phyloP scores from a whole-genome alignment of 192 early-diverging fungal genomes.

The Podila epicladia region DNA sequence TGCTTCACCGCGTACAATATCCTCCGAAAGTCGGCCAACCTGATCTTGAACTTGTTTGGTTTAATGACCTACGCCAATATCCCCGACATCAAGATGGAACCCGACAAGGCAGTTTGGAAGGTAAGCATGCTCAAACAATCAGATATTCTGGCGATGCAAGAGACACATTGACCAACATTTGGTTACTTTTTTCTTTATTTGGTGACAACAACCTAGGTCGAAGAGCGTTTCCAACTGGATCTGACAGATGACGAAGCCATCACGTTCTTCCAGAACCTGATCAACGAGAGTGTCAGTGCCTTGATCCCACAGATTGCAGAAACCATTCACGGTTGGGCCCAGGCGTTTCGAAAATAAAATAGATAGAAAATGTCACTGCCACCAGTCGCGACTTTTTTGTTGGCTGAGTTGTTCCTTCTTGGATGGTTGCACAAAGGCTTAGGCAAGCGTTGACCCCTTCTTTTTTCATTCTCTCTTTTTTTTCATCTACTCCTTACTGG shows the following conservation, averaged over 20 bases:
- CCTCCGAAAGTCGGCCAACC: constrained; percentile 91
- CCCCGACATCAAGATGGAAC: constrained; percentile 97
- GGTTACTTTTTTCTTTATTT: not conserved
- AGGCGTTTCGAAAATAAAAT: constrained; percentile 71
- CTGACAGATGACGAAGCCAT: constrained; percentile 94
- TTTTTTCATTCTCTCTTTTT: no score
- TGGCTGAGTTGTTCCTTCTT: no score
- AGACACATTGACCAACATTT: not conserved
- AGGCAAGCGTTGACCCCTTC: no score
- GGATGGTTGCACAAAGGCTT: no score
- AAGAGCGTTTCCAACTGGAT: constrained; percentile 95
- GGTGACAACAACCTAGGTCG: constrained; percentile 69
- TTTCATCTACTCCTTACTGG: no score
- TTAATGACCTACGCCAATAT: constrained; percentile 98
- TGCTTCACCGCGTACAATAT: constrained; percentile 97
- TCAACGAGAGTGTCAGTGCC: constrained; percentile 94
- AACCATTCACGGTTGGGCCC: constrained; percentile 96
- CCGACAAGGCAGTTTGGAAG: constrained; percentile 96
- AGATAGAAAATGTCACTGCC: not conserved
- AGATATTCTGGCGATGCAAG: not conserved
- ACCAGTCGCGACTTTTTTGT: not conserved
- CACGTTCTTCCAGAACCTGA: constrained; percentile 90
- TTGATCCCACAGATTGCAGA: constrained; percentile 99
- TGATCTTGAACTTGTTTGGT: constrained; percentile 97
- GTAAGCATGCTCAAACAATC: constrained; percentile 44